phyloP scores from a whole-genome alignment of 2,329 filamentous ascomycete genomes.

The Fusarium liriodendri region DNA sequence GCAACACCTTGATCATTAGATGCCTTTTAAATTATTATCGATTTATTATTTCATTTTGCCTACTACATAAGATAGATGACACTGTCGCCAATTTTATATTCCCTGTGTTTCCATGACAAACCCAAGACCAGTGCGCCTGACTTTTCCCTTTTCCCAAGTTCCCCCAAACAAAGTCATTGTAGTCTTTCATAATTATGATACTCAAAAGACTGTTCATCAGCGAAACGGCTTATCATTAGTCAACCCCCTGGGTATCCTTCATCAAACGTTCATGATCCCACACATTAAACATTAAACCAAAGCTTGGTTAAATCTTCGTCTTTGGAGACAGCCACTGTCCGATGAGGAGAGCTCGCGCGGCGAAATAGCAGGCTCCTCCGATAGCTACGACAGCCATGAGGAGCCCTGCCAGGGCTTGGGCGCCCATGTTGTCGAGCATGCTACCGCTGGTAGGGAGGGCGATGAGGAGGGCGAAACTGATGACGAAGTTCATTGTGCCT shows the following conservation, averaged over 20 bases:
- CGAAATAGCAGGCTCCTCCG: slow-evolving; percentile 48
- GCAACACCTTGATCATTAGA: not conserved
- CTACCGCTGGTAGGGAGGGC: slow-evolving; percentile 59
- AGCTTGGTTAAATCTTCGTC: slow-evolving; percentile 25
- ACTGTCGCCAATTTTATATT: not conserved
- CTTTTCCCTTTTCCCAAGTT: not conserved
- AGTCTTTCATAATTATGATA: not conserved
- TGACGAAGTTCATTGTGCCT: slow-evolving; percentile 60
- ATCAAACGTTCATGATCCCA: not conserved
- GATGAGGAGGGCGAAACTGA: slow-evolving; percentile 57
- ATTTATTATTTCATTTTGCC: not conserved
- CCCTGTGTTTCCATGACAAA: not conserved
- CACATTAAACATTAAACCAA: not conserved
- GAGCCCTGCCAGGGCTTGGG: slow-evolving; percentile 57
- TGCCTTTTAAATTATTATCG: not conserved
- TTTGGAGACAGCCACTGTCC: slow-evolving; percentile 37
- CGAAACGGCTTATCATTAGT: too few species aligned
- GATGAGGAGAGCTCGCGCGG: slow-evolving; percentile 42
- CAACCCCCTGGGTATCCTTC: not conserved
- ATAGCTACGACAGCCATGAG: slow-evolving; percentile 55
- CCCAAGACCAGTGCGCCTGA: not conserved
- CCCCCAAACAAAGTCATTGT: not conserved
- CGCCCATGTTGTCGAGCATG: slow-evolving; percentile 57
- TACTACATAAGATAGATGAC: not conserved
- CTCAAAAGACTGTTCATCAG: too few species aligned